Conservation (phyloP, 805 yeast species). For the Babjeviella inositovora region DNA sequence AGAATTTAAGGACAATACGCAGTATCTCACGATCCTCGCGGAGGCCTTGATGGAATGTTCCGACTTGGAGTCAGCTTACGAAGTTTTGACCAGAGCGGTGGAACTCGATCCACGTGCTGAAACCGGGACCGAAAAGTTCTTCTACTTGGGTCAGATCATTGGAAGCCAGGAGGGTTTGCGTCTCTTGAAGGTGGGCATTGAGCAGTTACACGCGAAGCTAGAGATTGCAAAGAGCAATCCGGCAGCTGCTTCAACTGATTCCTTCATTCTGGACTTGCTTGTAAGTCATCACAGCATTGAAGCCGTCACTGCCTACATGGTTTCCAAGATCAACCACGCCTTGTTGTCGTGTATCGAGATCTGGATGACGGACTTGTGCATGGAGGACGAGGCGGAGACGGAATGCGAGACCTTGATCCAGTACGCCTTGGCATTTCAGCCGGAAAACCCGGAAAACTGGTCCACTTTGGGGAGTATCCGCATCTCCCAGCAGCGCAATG, state of each 20-base stretch:
- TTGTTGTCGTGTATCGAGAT: slow-evolving; percentile 78
- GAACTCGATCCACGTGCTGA: slow-evolving; percentile 53
- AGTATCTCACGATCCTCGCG: slow-evolving; percentile 40
- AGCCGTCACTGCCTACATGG: slow-evolving; percentile 19
- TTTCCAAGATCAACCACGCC: slow-evolving; percentile 58
- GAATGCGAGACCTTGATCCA: slow-evolving; percentile 61
- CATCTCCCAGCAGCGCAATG: slow-evolving; percentile 65
- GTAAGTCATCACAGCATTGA: too few species aligned
- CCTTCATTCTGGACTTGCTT: too few species aligned
- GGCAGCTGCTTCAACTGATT: too few species aligned
- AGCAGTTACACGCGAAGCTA: slow-evolving; percentile 23
- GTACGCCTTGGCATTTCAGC: slow-evolving; percentile 43
- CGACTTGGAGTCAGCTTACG: slow-evolving; percentile 65
- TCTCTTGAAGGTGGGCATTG: slow-evolving; percentile 47
- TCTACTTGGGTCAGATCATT: slow-evolving; percentile 79
- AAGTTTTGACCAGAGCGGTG: slow-evolving; percentile 40
- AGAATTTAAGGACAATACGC: too few species aligned
- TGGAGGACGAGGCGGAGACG: slow-evolving; percentile 79
- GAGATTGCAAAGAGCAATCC: too few species aligned
- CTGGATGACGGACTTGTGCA: slow-evolving; percentile 96
- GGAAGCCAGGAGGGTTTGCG: slow-evolving; percentile 69
- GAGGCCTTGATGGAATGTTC: slow-evolving; percentile 72
- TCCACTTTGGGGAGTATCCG: slow-evolving; percentile 73
- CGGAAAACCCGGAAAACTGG: slow-evolving; percentile 64
- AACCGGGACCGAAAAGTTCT: slow-evolving; percentile 64